Percentiles rank a stretch among this genome's conserved stretches.
phyloP scores from a whole-genome alignment of 2,329 filamentous ascomycete genomes.

The Penicillium nordicum region DNA sequence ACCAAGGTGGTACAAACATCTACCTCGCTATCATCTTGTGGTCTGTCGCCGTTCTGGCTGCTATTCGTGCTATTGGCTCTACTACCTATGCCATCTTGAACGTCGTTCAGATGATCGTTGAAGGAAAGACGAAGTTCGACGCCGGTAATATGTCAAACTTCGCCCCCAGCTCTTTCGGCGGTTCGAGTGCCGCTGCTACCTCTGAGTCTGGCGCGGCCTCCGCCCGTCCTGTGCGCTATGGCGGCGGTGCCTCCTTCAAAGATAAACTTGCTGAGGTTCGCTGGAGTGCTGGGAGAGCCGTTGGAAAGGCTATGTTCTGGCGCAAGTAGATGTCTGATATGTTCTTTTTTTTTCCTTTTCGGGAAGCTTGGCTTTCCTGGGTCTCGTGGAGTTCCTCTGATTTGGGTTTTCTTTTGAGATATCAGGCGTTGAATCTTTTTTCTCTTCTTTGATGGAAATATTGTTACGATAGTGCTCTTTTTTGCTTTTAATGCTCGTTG shows the following conservation, averaged over 20 bases:
- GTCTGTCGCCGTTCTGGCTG: conserved; percentile 78
- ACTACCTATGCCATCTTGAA: conserved; percentile 82
- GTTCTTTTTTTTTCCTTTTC: background rate
- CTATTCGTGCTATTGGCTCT: conserved; percentile 82
- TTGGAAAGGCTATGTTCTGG: conserved; percentile 41
- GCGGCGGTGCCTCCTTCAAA: conserved; percentile 32
- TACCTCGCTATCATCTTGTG: conserved; percentile 94
- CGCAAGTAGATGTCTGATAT: conserved; percentile 28
- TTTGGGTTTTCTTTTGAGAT: conserved; percentile 5
- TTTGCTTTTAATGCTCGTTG: conserved; percentile 1
- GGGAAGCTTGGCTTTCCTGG: background rate
- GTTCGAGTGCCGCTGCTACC: conserved; percentile 19
- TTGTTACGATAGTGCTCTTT: conserved; percentile 17
- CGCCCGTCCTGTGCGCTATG: conserved; percentile 27
- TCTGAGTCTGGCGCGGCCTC: conserved; percentile 16
- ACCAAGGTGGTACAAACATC: conserved; percentile 72
- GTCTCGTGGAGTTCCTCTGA: conserved; percentile 1
- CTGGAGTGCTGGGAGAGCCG: conserved; percentile 34
- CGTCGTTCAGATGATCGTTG: conserved; percentile 76
- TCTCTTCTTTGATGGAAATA: conserved; percentile 23
- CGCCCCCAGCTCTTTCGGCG: conserved; percentile 23
- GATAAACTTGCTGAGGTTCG: conserved; percentile 36
- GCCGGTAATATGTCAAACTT: conserved; percentile 35
- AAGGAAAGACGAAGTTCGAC: conserved; percentile 69
- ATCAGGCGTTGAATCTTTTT: conserved; percentile 9